phyloP scores from a whole-genome alignment of 192 early-diverging fungal genomes.

The Anaeromyces robustus region DNA sequence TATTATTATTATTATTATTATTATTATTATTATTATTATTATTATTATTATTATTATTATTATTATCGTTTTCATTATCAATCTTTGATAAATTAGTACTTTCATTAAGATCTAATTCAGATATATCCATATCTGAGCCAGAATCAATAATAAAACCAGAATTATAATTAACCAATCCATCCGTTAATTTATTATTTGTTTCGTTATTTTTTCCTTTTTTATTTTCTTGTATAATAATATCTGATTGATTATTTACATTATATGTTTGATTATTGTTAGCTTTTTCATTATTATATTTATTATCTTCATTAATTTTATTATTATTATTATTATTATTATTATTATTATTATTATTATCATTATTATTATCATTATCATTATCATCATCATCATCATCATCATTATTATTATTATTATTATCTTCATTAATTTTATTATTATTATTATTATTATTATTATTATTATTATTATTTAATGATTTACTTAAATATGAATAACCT shows the following conservation, averaged over 20 bases:
- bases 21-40: conserved; percentile 18
- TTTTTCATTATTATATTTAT: not conserved
- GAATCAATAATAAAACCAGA: no score
- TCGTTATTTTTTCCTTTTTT: no score
- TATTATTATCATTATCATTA: conserved; percentile 21
- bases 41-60: conserved; percentile 28
- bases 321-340: conserved; percentile 16
- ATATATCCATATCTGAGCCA: no score
- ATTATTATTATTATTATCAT: conserved; percentile 27
- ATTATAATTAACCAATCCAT: no score
- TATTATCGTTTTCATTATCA: conserved; percentile 33
- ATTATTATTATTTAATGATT: conserved; percentile 8
- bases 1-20: conserved; percentile 13
- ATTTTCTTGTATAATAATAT: no score
- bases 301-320: conserved; percentile 10
- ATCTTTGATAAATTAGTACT: no score
- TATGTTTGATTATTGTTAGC: not conserved
- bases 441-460: conserved; percentile 18
- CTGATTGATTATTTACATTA: no score
- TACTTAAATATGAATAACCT: no score
- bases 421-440: conserved; percentile 8
- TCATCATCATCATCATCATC: conserved; percentile 13
- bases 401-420: conserved; percentile 27
- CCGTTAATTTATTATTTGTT: no score
- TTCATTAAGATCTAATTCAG: no score